phyloP scores from a whole-genome alignment of 805 yeast species.

The Yamadazyma scolyti region DNA sequence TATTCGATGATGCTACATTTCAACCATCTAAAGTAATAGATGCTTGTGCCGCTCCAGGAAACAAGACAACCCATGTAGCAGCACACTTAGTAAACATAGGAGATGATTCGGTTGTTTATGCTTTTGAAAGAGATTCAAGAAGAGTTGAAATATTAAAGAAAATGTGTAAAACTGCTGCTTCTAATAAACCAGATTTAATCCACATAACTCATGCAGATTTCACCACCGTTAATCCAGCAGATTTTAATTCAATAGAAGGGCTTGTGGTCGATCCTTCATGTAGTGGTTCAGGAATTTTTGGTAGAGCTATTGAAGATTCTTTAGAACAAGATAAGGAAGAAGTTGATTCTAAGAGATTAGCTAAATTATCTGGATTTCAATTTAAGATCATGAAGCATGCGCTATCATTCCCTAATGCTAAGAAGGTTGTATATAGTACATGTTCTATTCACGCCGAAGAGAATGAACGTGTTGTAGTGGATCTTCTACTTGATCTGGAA shows the following conservation, averaged over 20 bases:
- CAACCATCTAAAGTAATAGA: conserved; percentile 68
- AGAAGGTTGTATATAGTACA: conserved; percentile 84
- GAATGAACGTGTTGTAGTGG: conserved; percentile 87
- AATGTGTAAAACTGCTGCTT: conserved; percentile 74
- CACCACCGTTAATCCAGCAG: conserved; percentile 54
- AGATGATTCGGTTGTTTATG: conserved; percentile 49
- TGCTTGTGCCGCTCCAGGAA: conserved; percentile 98
- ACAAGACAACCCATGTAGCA: conserved; percentile 92
- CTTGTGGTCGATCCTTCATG: conserved; percentile 94
- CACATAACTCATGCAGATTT: conserved; percentile 64
- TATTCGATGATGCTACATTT: conserved; percentile 49
- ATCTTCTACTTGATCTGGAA: conserved; percentile 63
- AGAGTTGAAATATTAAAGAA: conserved; percentile 66
- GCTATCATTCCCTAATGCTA: conserved; percentile 70
- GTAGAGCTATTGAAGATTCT: conserved; percentile 65
- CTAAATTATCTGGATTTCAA: conserved; percentile 81
- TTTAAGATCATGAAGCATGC: conserved; percentile 87
- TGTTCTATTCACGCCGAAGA: conserved; percentile 94
- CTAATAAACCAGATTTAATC: conserved; percentile 27
- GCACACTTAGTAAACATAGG: conserved; percentile 42
- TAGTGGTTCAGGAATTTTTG: conserved; percentile 96
- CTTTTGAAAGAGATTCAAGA: conserved; percentile 81
- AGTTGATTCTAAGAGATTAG: conserved; percentile 54
- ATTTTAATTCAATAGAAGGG: conserved; percentile 67
- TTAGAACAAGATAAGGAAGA: conserved; percentile 44